Conservation (phyloP, 2,329 filamentous ascomycete species). For the Fusarium avenaceum region DNA sequence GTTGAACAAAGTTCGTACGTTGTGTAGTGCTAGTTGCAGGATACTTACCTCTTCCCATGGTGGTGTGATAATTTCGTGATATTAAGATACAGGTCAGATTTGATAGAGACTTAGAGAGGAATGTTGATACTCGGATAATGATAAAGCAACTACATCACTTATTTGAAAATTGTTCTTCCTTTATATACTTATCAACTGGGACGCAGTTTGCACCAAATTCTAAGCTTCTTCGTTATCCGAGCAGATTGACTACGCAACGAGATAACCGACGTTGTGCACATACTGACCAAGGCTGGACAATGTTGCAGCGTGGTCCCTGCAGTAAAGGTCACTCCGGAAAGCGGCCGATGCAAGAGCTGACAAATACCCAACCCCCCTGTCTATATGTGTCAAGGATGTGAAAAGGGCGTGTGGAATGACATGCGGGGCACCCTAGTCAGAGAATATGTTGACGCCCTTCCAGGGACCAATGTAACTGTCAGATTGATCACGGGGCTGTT, state of each 20-base stretch:
- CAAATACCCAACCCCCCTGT: background rate
- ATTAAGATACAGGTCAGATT: background rate
- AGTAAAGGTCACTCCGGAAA: background rate
- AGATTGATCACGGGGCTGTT: too few relatives aligned
- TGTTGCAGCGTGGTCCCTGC: background rate
- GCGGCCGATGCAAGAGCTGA: background rate
- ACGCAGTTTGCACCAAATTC: background rate
- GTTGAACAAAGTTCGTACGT: background rate
- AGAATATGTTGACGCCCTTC: background rate
- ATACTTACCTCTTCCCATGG: background rate
- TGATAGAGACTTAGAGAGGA: too few relatives aligned
- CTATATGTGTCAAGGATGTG: background rate
- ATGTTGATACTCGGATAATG: background rate
- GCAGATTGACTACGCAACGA: background rate
- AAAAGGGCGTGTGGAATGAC: background rate
- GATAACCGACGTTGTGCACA: background rate
- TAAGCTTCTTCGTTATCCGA: background rate
- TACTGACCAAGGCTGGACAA: background rate
- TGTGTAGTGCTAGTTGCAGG: background rate
- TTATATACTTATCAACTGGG: slow-evolving; percentile 2
- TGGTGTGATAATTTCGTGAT: background rate
- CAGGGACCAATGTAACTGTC: background rate
- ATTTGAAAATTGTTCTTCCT: background rate
- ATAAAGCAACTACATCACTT: background rate
- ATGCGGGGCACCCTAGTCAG: background rate